phyloP scores from a whole-genome alignment of 345 rosid genomes.

The Rhodomyrtus tomentosa region DNA sequence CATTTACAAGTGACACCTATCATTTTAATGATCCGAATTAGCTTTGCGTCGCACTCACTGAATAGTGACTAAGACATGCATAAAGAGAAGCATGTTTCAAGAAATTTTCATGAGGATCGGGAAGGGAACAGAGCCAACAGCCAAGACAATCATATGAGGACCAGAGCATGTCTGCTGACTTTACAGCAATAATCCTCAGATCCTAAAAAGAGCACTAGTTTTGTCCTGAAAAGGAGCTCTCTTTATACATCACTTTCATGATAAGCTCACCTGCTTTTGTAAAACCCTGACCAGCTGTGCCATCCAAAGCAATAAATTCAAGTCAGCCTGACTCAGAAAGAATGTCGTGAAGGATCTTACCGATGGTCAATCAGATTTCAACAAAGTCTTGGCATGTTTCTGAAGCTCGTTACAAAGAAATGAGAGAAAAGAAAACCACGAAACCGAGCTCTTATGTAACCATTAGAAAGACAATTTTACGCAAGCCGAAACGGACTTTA shows the following conservation, averaged over 20 bases:
- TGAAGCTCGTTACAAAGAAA: neutral
- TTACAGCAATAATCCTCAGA: neutral
- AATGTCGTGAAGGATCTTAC: neutral
- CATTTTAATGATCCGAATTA: neutral
- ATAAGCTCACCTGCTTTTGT: neutral
- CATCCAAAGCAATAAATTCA: neutral
- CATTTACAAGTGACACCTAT: neutral
- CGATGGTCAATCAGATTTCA: neutral
- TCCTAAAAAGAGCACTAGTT: neutral
- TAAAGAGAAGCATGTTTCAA: neutral
- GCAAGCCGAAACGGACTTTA: neutral
- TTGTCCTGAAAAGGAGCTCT: neutral
- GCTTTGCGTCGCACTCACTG: neutral
- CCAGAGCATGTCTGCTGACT: neutral
- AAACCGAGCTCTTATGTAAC: neutral
- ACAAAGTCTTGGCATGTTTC: neutral
- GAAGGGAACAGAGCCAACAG: neutral
- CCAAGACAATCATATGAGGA: neutral
- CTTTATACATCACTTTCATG: neutral
- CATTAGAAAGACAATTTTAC: neutral
- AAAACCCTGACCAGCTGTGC: neutral
- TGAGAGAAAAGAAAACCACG: neutral
- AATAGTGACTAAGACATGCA: neutral
- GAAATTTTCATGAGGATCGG: neutral
- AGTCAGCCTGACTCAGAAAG: neutral